Evolutionary conservation across 441 rosid species (phyloP).

Genomic region (Hura crepitans): DNA sequence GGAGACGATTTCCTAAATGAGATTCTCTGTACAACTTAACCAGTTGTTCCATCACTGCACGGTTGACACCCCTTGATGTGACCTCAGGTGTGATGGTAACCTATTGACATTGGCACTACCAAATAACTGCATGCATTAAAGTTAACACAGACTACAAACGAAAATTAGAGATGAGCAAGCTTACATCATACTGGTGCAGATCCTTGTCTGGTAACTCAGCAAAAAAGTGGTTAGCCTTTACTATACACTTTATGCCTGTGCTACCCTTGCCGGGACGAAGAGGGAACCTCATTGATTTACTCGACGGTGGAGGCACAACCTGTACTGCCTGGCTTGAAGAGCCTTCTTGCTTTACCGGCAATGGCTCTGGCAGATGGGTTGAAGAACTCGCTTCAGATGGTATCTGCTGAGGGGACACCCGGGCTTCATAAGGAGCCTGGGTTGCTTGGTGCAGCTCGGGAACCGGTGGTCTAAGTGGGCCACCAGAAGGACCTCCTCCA

Average conservation of each 20-base stretch:
- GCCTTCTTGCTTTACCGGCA: constrained; percentile 45
- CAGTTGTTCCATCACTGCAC: constrained; percentile 77
- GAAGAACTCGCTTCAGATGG: constrained; percentile 59
- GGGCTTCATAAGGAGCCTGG: constrained; percentile 51
- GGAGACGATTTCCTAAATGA: constrained; percentile 82
- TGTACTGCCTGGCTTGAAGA: constrained; percentile 51
- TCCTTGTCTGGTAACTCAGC: constrained; percentile 90
- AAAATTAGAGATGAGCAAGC: constrained; percentile 26
- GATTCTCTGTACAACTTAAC: constrained; percentile 54
- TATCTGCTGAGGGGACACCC: constrained; percentile 48
- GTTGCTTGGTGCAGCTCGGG: constrained; percentile 99
- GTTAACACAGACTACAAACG: not conserved
- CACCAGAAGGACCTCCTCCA: constrained; percentile 52
- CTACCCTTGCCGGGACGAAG: constrained; percentile 79
- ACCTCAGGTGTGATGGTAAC: constrained; percentile 85
- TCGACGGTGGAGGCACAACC: constrained; percentile 52
- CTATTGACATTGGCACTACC: constrained; percentile 31
- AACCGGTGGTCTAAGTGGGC: constrained; percentile 50
- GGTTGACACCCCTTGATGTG: constrained; percentile 75
- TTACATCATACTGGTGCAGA: constrained; percentile 91
- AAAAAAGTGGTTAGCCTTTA: constrained; percentile 93
- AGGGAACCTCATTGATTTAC: constrained; percentile 79
- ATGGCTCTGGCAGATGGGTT: constrained; percentile 37
- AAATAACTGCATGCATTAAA: not conserved
- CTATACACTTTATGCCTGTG: constrained; percentile 57